phyloP scores from a whole-genome alignment of 306 rosid genomes.

The Rosa rugosa region DNA sequence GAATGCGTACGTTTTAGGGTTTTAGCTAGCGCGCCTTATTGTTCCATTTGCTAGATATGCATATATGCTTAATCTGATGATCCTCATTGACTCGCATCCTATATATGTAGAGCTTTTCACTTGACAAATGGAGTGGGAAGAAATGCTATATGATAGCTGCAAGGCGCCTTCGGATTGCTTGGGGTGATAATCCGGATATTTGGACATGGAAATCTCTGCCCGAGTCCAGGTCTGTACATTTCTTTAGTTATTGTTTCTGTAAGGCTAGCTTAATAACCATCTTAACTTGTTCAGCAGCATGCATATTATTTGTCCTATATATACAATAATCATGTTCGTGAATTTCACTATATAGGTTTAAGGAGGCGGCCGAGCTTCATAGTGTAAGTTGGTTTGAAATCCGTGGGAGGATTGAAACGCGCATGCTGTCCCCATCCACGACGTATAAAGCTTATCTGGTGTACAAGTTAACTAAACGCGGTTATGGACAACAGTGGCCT shows the following conservation, averaged over 20 bases:
- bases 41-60: too few relatives aligned
- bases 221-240: conserved; percentile 31
- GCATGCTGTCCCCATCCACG: conserved; percentile 46
- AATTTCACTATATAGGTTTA: conserved; percentile 37
- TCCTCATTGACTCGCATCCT: too few relatives aligned
- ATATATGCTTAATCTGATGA: too few relatives aligned
- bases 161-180: conserved; percentile 40
- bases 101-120: conserved; percentile 45
- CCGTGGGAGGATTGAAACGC: conserved; percentile 39
- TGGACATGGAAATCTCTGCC: conserved; percentile 16
- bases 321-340: too few relatives aligned
- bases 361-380: conserved; percentile 54
- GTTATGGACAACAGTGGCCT: not conserved
- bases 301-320: too few relatives aligned
- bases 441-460: conserved; percentile 56
- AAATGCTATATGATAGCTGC: conserved; percentile 62
- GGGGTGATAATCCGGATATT: conserved; percentile 20
- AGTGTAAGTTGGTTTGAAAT: conserved; percentile 64
- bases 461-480: conserved; percentile 27
- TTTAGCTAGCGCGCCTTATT: too few relatives aligned
- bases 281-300: too few relatives aligned
- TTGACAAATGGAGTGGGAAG: conserved; percentile 57
- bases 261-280: too few relatives aligned
- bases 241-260: conserved; percentile 3
- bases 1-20: too few relatives aligned